phyloP scores from a whole-genome alignment of 805 yeast species.

The Metschnikowia amazonensis region DNA sequence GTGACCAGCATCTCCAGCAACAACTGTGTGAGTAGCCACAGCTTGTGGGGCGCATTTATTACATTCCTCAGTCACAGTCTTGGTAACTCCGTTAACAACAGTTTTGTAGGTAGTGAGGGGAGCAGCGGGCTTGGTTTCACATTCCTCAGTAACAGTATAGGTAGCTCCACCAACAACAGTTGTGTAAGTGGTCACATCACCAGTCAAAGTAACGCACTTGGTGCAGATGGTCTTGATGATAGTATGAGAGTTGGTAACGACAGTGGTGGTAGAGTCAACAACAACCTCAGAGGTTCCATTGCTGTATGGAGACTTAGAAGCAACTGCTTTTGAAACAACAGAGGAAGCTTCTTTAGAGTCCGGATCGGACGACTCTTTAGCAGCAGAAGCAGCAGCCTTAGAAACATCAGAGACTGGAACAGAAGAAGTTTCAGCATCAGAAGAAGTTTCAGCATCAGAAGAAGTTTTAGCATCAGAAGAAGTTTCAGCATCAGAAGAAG shows the following conservation, averaged over 20 bases:
- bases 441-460: background rate
- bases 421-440: background rate
- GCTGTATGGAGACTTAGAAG: background rate
- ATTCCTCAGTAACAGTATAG: slow-evolving; percentile 11
- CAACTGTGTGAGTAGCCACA: slow-evolving; percentile 4
- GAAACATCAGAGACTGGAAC: background rate
- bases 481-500: background rate
- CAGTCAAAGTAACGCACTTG: slow-evolving; percentile 12
- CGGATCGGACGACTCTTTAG: too few relatives aligned
- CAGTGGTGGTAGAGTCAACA: slow-evolving; percentile 9
- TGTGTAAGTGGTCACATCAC: slow-evolving; percentile 11
- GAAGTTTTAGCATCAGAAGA: background rate
- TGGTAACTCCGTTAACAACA: slow-evolving; percentile 6
- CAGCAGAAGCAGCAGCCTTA: background rate
- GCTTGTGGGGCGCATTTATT: background rate
- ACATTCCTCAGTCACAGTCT: slow-evolving; percentile 7
- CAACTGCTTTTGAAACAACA: too few relatives aligned
- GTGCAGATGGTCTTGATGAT: slow-evolving; percentile 13
- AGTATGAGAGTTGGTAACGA: slow-evolving; percentile 10
- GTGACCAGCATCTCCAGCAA: background rate
- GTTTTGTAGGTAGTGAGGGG: slow-evolving; percentile 12
- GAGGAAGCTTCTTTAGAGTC: too few relatives aligned
- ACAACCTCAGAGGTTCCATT: slow-evolving; percentile 1
- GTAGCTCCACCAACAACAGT: slow-evolving; percentile 9
- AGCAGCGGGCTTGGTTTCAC: slow-evolving; percentile 3